A percentile compares a stretch with the other conserved stretches of the same genome.
Conservation (phyloP, 257 asterid species). For the Cordia subcordata region DNA sequence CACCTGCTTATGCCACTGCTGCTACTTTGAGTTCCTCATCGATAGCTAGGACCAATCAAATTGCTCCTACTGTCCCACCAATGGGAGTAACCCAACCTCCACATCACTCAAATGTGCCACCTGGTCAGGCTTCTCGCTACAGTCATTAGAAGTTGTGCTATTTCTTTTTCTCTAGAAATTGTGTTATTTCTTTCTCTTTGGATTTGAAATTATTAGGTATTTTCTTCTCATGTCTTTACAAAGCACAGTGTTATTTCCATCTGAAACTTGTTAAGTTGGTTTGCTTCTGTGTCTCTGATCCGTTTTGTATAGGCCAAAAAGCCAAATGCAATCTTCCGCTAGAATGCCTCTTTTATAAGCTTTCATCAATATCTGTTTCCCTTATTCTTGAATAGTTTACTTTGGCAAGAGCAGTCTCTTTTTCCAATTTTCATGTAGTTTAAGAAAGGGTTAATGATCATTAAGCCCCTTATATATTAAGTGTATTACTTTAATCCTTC, state of each 20-base stretch:
- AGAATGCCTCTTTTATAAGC: neutral
- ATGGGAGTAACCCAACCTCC: slow-evolving; percentile 30
- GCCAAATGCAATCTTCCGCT: neutral
- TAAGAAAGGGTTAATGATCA: too few species aligned
- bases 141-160: slow-evolving; percentile 26
- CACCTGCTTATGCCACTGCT: slow-evolving; percentile 32
- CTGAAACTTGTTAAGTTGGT: too few species aligned
- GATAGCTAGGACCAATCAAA: slow-evolving; percentile 21
- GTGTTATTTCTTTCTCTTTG: neutral
- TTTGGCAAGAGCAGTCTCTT: neutral
- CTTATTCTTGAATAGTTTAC: neutral
- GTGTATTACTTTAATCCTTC: too few species aligned
- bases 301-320: neutral
- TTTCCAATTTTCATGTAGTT: too few species aligned
- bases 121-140: slow-evolving; percentile 35
- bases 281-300: too few species aligned
- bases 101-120: slow-evolving; percentile 29
- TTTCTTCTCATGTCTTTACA: too few species aligned
- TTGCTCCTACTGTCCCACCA: slow-evolving; percentile 20
- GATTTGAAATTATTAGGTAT: neutral
- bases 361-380: neutral
- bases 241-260: too few species aligned
- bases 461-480: too few species aligned
- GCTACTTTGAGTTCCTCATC: slow-evolving; percentile 28
- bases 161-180: slow-evolving; percentile 14